phyloP scores from a whole-genome alignment of 371 early-diverging fungal species.

The Rhizomucor pusillus region DNA sequence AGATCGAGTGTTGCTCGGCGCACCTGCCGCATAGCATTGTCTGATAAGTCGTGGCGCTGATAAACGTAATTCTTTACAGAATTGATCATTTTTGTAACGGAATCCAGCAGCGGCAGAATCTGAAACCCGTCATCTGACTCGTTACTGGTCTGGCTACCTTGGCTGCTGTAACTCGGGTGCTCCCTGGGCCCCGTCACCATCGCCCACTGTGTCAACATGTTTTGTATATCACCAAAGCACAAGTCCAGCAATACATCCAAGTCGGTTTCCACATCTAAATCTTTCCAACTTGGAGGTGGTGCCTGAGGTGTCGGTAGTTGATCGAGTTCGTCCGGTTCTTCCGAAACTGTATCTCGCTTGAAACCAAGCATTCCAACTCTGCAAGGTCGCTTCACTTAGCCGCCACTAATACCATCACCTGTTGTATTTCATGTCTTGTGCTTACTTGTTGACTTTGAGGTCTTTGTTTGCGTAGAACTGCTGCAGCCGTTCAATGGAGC shows the following conservation, averaged over 20 bases:
- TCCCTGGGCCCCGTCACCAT: constrained; percentile 18
- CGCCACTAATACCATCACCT: background rate
- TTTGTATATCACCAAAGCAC: constrained; percentile 41
- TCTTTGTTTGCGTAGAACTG: constrained; percentile 49
- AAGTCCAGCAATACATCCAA: constrained; percentile 32
- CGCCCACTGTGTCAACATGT: constrained; percentile 34
- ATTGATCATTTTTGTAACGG: constrained; percentile 45
- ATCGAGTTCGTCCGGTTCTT: constrained; percentile 24
- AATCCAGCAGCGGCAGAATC: constrained; percentile 37
- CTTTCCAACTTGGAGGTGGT: constrained; percentile 48
- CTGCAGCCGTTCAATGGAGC: constrained; percentile 47
- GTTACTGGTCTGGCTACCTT: constrained; percentile 5
- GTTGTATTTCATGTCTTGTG: constrained; percentile 1
- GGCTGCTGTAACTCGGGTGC: constrained; percentile 10
- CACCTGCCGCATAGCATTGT: constrained; percentile 26
- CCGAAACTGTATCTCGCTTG: constrained; percentile 21
- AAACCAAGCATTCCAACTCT: constrained; percentile 47
- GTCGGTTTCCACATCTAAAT: constrained; percentile 44
- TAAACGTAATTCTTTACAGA: constrained; percentile 41
- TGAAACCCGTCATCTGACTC: constrained; percentile 21
- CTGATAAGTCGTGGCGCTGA: constrained; percentile 40
- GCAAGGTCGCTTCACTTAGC: background rate
- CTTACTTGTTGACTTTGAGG: constrained; percentile 49
- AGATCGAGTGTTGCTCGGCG: constrained; percentile 34
- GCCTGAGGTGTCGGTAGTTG: constrained; percentile 32